Evolutionary conservation across 139 green algal genomes (phyloP).

Genomic region (Tetradesmus obliquus): DNA sequence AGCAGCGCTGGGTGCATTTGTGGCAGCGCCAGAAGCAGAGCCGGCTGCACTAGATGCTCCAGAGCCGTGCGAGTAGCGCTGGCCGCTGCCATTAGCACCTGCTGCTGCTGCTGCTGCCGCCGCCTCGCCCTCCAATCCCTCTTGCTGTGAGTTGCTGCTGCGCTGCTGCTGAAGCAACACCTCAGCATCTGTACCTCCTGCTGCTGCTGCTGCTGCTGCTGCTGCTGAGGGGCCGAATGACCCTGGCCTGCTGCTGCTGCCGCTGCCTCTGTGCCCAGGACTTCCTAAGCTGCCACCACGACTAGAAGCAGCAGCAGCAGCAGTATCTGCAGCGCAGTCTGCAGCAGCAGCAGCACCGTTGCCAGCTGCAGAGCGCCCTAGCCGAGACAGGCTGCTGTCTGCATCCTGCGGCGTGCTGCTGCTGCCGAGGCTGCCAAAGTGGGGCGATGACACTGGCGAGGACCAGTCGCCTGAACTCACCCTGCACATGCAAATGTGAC

Average conservation of each 20-base stretch:
- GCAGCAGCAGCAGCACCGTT: not conserved
- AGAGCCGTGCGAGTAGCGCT: not conserved
- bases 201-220: not conserved
- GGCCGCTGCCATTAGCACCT: not conserved
- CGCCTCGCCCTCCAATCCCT: not conserved
- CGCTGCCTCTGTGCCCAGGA: not conserved
- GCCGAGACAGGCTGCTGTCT: not conserved
- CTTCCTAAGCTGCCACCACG: not conserved
- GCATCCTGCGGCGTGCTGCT: not conserved
- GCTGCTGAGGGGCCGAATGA: not conserved
- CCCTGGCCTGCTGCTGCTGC: not conserved
- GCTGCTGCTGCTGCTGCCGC: conserved; percentile 1
- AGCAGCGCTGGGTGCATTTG: not conserved
- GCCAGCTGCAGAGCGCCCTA: not conserved
- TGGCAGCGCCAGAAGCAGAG: not conserved
- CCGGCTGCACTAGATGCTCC: not conserved
- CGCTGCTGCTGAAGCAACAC: not conserved
- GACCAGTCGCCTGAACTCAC: not conserved
- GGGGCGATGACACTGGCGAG: not conserved
- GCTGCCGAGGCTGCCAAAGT: not conserved
- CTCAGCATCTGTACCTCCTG: not conserved
- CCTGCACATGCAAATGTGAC: not conserved
- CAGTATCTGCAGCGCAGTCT: not conserved
- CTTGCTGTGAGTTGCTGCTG: not conserved
- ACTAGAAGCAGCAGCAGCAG: not conserved